A percentile compares a stretch with the other conserved stretches of the same genome.
These are phyloP conservation scores for Ophiocordyceps australis DNA, from an alignment of 2,329 filamentous ascomycete genomes.

Conservation along the genomic window DNA sequence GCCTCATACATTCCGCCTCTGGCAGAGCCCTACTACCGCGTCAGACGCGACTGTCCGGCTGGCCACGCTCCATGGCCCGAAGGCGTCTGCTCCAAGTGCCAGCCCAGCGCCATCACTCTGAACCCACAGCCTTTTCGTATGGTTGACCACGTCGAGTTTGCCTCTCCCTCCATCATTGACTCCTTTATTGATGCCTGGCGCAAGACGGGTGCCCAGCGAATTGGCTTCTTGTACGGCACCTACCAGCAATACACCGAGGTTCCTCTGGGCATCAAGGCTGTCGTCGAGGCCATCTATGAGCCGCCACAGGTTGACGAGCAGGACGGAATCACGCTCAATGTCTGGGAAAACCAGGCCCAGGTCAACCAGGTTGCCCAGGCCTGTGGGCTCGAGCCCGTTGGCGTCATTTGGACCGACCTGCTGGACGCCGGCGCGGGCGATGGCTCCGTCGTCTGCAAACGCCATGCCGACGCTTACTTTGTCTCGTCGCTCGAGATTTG, in stretches of 20 bases:
- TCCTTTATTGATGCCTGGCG: slow-evolving; percentile 87
- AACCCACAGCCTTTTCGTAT: slow-evolving; percentile 89
- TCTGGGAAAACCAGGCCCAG: slow-evolving; percentile 73
- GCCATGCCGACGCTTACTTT: slow-evolving; percentile 89
- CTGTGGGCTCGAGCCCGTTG: slow-evolving; percentile 76
- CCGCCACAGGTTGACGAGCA: slow-evolving; percentile 78
- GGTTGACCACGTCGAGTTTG: slow-evolving; percentile 97
- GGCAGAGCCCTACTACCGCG: slow-evolving; percentile 81
- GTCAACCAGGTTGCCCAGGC: slow-evolving; percentile 63
- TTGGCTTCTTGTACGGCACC: slow-evolving; percentile 81
- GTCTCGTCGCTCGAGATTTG: slow-evolving; percentile 82
- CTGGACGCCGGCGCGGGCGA: slow-evolving; percentile 65
- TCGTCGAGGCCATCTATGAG: slow-evolving; percentile 95
- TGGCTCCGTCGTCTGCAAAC: slow-evolving; percentile 81
- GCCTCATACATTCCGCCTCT: slow-evolving; percentile 93
- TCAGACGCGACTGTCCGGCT: slow-evolving; percentile 75
- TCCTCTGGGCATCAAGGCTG: slow-evolving; percentile 81
- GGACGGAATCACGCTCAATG: slow-evolving; percentile 70
- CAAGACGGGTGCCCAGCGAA: slow-evolving; percentile 61
- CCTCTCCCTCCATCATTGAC: slow-evolving; percentile 68
- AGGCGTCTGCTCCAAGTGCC: slow-evolving; percentile 95
- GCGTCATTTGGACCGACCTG: slow-evolving; percentile 89
- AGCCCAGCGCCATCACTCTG: slow-evolving; percentile 88
- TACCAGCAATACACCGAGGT: slow-evolving; percentile 87
- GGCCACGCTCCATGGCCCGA: slow-evolving; percentile 89